Conservation (phyloP, 2,329 filamentous ascomycete species). For the Pyrenochaeta sp. region DNA sequence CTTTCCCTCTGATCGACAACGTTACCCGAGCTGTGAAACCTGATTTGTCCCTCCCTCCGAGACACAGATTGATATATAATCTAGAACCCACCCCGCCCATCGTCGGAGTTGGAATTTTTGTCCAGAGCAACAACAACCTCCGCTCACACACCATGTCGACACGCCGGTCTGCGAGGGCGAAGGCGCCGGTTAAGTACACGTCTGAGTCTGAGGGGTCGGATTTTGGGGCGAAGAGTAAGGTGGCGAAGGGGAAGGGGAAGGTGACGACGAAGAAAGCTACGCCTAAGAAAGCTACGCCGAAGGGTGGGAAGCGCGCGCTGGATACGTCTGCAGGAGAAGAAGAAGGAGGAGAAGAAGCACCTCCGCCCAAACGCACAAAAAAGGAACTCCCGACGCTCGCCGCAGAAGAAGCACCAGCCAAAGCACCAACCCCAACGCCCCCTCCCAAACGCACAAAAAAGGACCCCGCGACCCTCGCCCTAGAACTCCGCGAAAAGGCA, state of each 20-base stretch:
- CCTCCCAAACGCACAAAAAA: constrained; percentile 16
- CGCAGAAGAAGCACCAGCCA: not conserved
- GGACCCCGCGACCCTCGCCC: constrained; percentile 1
- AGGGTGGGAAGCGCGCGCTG: constrained; percentile 3
- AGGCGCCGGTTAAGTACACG: constrained; percentile 23
- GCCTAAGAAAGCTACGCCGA: constrained; percentile 14
- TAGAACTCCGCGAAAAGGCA: constrained; percentile 2
- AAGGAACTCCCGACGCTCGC: too few relatives aligned
- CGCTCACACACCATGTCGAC: constrained; percentile 17
- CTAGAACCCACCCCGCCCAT: not conserved
- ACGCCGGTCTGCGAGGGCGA: constrained; percentile 18
- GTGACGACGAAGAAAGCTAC: constrained; percentile 3
- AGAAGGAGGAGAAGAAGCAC: not conserved
- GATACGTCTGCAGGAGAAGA: not conserved
- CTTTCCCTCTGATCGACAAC: constrained; percentile 5
- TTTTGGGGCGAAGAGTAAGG: constrained; percentile 14
- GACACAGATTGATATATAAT: not conserved
- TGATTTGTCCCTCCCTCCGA: constrained; percentile 4
- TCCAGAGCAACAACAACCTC: not conserved
- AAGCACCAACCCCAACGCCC: not conserved
- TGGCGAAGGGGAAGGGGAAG: not conserved
- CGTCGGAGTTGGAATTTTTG: too few relatives aligned
- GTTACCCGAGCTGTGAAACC: constrained; percentile 2
- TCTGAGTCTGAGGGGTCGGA: constrained; percentile 20
- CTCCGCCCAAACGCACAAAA: not conserved